phyloP scores from a whole-genome alignment of 441 rosid species.

The Populus tomentosa region DNA sequence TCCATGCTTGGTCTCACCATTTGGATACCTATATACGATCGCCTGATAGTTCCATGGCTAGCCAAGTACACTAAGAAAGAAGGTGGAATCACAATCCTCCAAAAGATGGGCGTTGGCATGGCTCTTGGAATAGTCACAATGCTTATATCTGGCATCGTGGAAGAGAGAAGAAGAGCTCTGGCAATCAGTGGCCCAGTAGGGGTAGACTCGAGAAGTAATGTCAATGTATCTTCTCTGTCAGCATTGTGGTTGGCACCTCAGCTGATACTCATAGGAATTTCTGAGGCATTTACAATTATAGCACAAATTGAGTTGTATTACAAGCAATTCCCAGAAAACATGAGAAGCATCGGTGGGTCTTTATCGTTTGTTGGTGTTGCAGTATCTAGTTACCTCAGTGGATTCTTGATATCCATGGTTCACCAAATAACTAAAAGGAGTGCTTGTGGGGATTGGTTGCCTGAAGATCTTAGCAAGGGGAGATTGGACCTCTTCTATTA shows the following conservation, averaged over 20 bases:
- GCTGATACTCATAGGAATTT: conserved; percentile 48
- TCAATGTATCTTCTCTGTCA: conserved; percentile 47
- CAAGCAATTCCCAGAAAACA: conserved; percentile 67
- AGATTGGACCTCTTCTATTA: conserved; percentile 50
- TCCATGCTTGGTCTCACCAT: conserved; percentile 49
- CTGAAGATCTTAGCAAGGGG: conserved; percentile 59
- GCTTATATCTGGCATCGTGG: conserved; percentile 54
- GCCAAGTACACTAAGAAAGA: conserved; percentile 45
- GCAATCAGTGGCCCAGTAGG: conserved; percentile 47
- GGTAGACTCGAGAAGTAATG: conserved; percentile 32
- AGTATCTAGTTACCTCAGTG: conserved; percentile 38
- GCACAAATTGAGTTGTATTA: conserved; percentile 57
- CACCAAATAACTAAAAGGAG: conserved; percentile 31
- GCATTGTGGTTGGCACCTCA: conserved; percentile 65
- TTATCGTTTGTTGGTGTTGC: conserved; percentile 45
- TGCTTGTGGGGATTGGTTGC: conserved; percentile 43
- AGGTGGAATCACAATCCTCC: conserved; percentile 65
- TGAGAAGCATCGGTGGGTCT: conserved; percentile 62
- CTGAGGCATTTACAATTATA: conserved; percentile 45
- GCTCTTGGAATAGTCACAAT: conserved; percentile 43
- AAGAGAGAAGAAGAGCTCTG: conserved; percentile 37
- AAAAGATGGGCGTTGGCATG: conserved; percentile 57
- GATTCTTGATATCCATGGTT: conserved; percentile 44
- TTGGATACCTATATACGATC: conserved; percentile 68
- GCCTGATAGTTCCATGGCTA: conserved; percentile 48